A percentile compares a stretch with the other conserved stretches of the same genome.
Conservation (phyloP, 2,329 filamentous ascomycete genomes). For the Trichoderma sp. region DNA sequence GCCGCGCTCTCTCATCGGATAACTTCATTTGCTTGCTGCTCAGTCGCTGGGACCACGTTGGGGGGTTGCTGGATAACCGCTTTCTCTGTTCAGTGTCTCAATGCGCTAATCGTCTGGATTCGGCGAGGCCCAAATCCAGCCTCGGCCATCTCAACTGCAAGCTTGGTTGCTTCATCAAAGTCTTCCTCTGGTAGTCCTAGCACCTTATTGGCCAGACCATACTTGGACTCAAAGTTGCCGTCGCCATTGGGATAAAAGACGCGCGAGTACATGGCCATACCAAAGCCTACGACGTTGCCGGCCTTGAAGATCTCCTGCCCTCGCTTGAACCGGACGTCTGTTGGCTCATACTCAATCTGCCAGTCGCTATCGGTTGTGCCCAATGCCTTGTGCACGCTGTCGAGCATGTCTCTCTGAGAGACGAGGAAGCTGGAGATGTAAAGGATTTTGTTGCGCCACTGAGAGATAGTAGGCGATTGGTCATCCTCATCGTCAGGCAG, state of each 20-base stretch:
- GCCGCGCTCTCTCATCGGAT: neutral
- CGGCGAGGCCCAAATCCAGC: neutral
- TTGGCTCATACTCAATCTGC: slow-evolving; percentile 50
- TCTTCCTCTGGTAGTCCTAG: slow-evolving; percentile 58
- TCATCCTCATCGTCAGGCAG: slow-evolving; percentile 41
- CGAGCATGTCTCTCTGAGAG: slow-evolving; percentile 64
- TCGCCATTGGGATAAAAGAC: slow-evolving; percentile 47
- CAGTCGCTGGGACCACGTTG: too few species aligned
- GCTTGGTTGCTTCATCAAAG: slow-evolving; percentile 54
- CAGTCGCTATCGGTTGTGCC: slow-evolving; percentile 59
- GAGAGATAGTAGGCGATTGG: slow-evolving; percentile 37
- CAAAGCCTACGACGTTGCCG: slow-evolving; percentile 43
- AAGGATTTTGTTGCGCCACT: slow-evolving; percentile 44
- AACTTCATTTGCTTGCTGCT: neutral
- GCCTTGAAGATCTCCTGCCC: slow-evolving; percentile 44
- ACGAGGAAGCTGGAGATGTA: slow-evolving; percentile 56
- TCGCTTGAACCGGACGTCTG: slow-evolving; percentile 42
- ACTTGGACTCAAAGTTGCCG: slow-evolving; percentile 42
- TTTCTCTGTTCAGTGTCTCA: neutral
- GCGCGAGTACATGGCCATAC: slow-evolving; percentile 52
- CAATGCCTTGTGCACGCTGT: slow-evolving; percentile 56
- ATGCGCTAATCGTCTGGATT: neutral
- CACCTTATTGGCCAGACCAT: slow-evolving; percentile 44
- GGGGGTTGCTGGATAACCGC: too few species aligned
- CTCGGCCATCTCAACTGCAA: slow-evolving; percentile 42